Evolutionary conservation across 2,329 filamentous ascomycete species (phyloP), one percentile per base, ranked within the genome.

Genomic region (Neonectria faginata): DNA sequence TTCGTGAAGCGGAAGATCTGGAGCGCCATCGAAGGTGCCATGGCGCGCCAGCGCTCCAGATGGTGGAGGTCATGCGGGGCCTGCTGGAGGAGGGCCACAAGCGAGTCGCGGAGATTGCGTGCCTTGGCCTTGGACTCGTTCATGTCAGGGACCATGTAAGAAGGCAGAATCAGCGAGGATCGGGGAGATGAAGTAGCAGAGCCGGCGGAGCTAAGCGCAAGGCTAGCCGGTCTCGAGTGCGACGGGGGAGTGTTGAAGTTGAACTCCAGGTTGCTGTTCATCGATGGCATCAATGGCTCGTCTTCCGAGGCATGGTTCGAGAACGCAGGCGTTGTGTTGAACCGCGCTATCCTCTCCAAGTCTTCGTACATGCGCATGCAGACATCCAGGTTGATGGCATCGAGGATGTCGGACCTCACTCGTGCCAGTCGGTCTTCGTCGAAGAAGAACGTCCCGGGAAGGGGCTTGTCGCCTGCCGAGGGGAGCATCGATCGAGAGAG

Each of bases 351-450:
- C 12, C 79, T 78, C 64, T 87, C 84, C 18, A 86, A 75, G 10
- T 83, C 81, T 61, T 88, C 86, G 67, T 84, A 88, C 66, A 86
- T 81, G 27, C 82, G 82, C 85, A 89, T 88, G 79, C 88, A 90
- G 16, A 90, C 82, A 64, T 90, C 87, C 12, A 91, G 75, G 73
- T 89, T 89, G 70, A 90, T 85, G 58, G 85, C 83, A 70, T 90
- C 88, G 31, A 86, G 81, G 77, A 90, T 83, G 73, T 90, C 88
- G 7, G 84, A 82, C 18, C 87, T 84, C 39, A 90, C 80, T 72
- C 89, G 89, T 55, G 84, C 72, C 47, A 91, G 80, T 31, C 88
- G 85, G 74, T 90, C 88, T 72, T 90, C 88, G 68, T 91, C 88
- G 59, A 90, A 90, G 48, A 88, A 78, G 69, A 91, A 90, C 0